These are phyloP conservation scores for Aegilops sharonensis DNA, from an alignment of 176 grass and related monocot genomes.

Conservation along the genomic window DNA sequence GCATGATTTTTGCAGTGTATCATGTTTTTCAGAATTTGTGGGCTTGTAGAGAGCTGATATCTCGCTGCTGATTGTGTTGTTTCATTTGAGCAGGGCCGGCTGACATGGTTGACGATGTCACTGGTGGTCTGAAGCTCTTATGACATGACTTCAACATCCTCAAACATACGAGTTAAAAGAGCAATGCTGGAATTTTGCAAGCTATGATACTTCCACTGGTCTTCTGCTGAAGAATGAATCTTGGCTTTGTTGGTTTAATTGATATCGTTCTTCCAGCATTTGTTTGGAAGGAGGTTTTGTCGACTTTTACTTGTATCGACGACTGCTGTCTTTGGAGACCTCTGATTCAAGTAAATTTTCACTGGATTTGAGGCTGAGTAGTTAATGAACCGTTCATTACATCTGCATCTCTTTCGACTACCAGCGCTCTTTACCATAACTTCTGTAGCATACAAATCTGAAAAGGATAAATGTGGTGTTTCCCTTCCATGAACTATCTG, in stretches of 20 bases:
- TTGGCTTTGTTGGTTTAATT: neutral
- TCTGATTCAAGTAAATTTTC: neutral
- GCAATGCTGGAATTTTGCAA: neutral
- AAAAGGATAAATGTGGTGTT: neutral
- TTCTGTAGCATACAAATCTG: neutral
- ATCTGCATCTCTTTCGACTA: too few relatives aligned
- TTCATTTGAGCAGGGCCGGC: constrained; percentile 50
- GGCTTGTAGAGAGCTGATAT: neutral
- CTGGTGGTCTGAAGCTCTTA: constrained; percentile 74
- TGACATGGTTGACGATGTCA: constrained; percentile 84
- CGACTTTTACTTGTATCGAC: constrained; percentile 1
- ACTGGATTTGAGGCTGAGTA: neutral
- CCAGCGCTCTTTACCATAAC: too few relatives aligned
- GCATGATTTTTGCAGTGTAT: neutral
- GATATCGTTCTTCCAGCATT: neutral
- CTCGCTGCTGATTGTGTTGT: neutral
- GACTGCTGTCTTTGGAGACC: neutral
- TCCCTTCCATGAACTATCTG: neutral
- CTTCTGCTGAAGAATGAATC: constrained; percentile 17
- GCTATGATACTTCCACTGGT: neutral
- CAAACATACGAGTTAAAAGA: neutral
- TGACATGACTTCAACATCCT: neutral
- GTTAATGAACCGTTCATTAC: neutral
- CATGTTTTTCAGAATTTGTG: neutral
- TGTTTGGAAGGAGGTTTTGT: constrained; percentile 10